A percentile compares a stretch with the other conserved stretches of the same genome.
Evolutionary conservation across 176 grass and related monocot species (phyloP).

Genomic region (Aegilops sharonensis): DNA sequence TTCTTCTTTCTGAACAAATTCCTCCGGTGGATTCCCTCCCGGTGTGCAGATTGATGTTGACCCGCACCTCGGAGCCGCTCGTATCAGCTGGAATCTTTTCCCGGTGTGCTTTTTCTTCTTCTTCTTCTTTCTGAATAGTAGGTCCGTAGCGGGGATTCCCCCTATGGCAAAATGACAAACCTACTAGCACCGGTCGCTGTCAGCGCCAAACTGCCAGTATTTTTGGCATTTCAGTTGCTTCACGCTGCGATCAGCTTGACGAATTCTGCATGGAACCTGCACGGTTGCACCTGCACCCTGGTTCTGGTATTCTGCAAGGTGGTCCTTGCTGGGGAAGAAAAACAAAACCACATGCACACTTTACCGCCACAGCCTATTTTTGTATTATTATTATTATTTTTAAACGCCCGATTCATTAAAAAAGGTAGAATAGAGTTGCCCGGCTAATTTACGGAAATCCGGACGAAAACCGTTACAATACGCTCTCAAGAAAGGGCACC

Average conservation of each 20-base stretch:
- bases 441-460: too few species aligned
- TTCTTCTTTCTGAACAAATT: too few species aligned
- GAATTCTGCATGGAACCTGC: background rate
- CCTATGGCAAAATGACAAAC: background rate
- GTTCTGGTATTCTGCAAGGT: background rate
- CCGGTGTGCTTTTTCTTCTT: background rate
- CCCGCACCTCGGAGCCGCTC: background rate
- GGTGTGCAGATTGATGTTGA: background rate
- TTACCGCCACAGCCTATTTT: background rate
- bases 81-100: background rate
- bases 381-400: too few species aligned
- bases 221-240: slow-evolving; percentile 5
- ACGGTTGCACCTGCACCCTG: background rate
- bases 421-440: too few species aligned
- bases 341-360: background rate
- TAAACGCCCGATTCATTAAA: too few species aligned
- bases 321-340: background rate
- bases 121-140: background rate
- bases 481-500: too few species aligned
- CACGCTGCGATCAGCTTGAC: background rate
- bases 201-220: background rate
- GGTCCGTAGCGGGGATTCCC: background rate
- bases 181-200: background rate
- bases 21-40: background rate
- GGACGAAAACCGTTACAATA: too few species aligned